Evolutionary conservation across 495 filamentous ascomycete species (phyloP).

Genomic region (Pyronema omphalodes): DNA sequence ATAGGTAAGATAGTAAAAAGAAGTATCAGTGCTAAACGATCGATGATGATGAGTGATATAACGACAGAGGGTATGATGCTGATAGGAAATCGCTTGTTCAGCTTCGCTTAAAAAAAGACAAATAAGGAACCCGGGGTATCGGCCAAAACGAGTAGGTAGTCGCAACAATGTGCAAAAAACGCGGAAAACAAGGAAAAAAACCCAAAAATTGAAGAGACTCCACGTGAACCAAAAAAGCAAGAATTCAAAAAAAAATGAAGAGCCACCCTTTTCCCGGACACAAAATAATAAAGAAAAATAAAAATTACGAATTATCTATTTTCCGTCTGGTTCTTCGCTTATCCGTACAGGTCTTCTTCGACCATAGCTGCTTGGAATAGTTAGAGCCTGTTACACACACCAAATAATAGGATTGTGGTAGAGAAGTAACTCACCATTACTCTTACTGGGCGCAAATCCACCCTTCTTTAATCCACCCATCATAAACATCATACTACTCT

Average conservation of each 20-base stretch:
- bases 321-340: not conserved
- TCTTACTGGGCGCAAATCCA: slow-evolving; percentile 11
- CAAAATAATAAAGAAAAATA: too few species aligned
- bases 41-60: too few species aligned
- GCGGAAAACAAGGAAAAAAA: not conserved
- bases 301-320: too few species aligned
- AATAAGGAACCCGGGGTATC: slow-evolving; percentile 2
- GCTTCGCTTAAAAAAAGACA: slow-evolving; percentile 10
- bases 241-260: too few species aligned
- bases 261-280: too few species aligned
- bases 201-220: not conserved
- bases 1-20: not conserved
- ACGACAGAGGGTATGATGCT: not conserved
- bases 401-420: not conserved
- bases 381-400: not conserved
- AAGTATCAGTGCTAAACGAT: too few species aligned
- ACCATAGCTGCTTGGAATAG: not conserved
- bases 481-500: slow-evolving; percentile 44
- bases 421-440: slow-evolving; percentile 4
- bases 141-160: too few species aligned
- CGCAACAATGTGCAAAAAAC: not conserved
- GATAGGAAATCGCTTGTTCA: not conserved
- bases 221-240: too few species aligned
- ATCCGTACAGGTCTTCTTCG: slow-evolving; percentile 1
- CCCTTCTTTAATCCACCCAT: slow-evolving; percentile 23